Evolutionary conservation across 2,329 filamentous ascomycete genomes (phyloP).

Genomic region (Aspergillus spinulosporus): DNA sequence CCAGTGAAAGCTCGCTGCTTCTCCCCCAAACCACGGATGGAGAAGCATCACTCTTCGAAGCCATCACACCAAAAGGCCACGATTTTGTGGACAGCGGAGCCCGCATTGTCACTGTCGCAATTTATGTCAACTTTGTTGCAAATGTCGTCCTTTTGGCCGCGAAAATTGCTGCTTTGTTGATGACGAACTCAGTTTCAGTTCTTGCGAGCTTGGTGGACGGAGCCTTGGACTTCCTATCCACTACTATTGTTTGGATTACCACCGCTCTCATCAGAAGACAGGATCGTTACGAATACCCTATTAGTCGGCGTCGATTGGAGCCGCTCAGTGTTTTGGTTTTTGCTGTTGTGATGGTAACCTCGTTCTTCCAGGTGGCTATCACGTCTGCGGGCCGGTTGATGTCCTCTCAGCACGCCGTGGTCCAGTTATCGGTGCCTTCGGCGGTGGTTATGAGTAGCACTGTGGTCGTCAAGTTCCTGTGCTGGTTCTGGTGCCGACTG

Average conservation of each 20-base stretch:
- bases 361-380: constrained; percentile 62
- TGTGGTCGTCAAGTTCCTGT: constrained; percentile 76
- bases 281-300: constrained; percentile 63
- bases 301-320: constrained; percentile 63
- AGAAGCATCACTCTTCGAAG: constrained; percentile 55
- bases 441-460: constrained; percentile 79
- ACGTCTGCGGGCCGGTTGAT: constrained; percentile 60
- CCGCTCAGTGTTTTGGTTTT: constrained; percentile 67
- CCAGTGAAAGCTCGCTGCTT: constrained; percentile 35
- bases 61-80: constrained; percentile 45
- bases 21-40: constrained; percentile 53
- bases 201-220: constrained; percentile 68
- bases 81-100: constrained; percentile 66
- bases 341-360: constrained; percentile 66
- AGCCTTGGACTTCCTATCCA: constrained; percentile 66
- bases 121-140: constrained; percentile 80
- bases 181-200: constrained; percentile 68
- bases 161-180: constrained; percentile 74
- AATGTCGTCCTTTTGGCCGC: constrained; percentile 73
- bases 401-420: constrained; percentile 62
- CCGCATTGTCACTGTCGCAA: constrained; percentile 78
- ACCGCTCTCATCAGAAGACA: constrained; percentile 60
- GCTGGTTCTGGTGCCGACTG: constrained; percentile 84
- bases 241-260: constrained; percentile 62
- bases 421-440: constrained; percentile 73